Evolutionary conservation across 345 rosid species (phyloP), one percentile per base, ranked within the genome.

Genomic region (Cochlearia excelsa): DNA sequence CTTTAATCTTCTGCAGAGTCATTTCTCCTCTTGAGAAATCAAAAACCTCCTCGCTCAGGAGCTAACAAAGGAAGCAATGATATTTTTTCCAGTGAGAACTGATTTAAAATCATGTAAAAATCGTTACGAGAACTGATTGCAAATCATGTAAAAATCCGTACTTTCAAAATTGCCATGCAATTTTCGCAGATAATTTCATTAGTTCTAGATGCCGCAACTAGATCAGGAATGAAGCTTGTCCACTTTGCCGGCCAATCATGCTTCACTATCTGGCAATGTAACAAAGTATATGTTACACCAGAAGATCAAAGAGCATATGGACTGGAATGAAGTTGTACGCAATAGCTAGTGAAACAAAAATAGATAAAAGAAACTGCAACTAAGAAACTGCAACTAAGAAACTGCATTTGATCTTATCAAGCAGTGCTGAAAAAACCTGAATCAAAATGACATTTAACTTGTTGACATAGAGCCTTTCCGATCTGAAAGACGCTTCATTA

Each of bases 211-310:
- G 99, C 99, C 3, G 96, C 83, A 79, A 94, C 97, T 58, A 94
- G 90, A 77, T 90, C 99, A 34, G 99, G 99, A 68, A 94, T 85
- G 74, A 90, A 94, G 78, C 99, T 90, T 66, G 75, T 78, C 99
- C 99, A 94, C 70, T 96, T 85, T 54, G 84, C 80, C 42, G 97
- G 99, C 99, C 99, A 94, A 64, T 94, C 99, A 74, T 94, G 99
- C 77, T 94, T 94, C 73, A 94, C 76, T 60, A 94, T 94, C 99
- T 94, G 82, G n/a, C 39, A 29, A 63, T 54, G 56, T 23, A 52
- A 34, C 59, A 60, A 4, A 46, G 48, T 23, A 46, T 46, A 54
- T 39, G 67, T 54, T 72, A 66, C 43, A 49, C 39, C 11, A 45
- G 51, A 48, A 29, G 8, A 62, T 33, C 1, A 31, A 37, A 37